phyloP scores from a whole-genome alignment of 108 stramenopile species.

The Skeletonema marinoi region DNA sequence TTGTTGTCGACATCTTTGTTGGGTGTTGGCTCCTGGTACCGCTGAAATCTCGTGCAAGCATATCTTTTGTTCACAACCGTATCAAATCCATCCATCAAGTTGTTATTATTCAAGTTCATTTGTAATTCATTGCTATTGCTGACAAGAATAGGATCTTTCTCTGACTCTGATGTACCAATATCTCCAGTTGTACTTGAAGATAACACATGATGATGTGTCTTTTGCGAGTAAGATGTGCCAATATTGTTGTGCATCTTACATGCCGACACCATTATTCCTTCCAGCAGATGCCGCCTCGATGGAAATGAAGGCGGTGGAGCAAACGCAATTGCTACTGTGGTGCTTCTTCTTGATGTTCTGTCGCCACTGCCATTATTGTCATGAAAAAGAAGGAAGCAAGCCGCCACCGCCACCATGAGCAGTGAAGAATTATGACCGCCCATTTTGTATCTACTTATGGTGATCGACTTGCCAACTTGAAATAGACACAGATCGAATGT shows the following conservation, averaged over 20 bases:
- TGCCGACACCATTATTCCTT: background rate
- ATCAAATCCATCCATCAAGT: slow-evolving; percentile 25
- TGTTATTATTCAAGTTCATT: background rate
- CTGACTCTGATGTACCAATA: background rate
- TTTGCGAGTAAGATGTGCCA: background rate
- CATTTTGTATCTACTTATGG: background rate
- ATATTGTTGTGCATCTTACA: background rate
- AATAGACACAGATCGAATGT: too few species aligned
- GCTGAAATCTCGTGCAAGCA: slow-evolving; percentile 47
- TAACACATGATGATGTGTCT: background rate
- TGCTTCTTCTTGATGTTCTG: background rate
- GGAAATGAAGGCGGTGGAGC: background rate
- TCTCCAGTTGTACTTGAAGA: background rate
- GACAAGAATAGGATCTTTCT: background rate
- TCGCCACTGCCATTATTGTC: background rate
- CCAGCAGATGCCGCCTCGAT: background rate
- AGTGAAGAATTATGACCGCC: background rate
- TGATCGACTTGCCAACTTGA: background rate
- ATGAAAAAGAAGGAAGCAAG: background rate
- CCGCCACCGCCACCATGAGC: background rate
- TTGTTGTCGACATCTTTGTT: background rate
- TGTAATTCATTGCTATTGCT: background rate
- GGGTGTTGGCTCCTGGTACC: slow-evolving; percentile 32
- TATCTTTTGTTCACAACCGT: slow-evolving; percentile 29
- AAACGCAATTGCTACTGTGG: background rate